A percentile compares a stretch with the other conserved stretches of the same genome.
Conservation (phyloP, 805 yeast genomes). For the Wickerhamiella azymoides region DNA sequence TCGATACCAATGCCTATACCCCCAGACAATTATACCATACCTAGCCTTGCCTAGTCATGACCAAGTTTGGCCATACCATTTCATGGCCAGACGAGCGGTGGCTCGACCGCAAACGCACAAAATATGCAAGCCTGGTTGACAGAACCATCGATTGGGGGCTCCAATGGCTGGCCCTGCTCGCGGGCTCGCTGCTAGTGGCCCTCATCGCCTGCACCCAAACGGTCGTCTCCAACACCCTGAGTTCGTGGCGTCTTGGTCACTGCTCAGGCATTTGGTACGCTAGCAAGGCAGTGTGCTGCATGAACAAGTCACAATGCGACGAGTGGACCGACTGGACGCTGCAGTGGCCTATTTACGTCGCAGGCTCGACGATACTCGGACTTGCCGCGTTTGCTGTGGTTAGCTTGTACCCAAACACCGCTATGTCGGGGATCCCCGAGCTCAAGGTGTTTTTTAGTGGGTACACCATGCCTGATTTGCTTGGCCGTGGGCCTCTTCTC, state of each 20-base stretch:
- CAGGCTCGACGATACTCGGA: constrained; percentile 30
- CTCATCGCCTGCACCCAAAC: not conserved
- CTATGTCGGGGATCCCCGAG: constrained; percentile 60
- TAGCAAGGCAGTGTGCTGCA: constrained; percentile 3
- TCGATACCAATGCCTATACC: no score
- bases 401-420: constrained; percentile 27
- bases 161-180: constrained; percentile 5
- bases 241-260: constrained; percentile 4
- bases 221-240: not conserved
- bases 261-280: constrained; percentile 10
- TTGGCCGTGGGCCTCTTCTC: constrained; percentile 39
- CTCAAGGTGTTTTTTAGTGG: constrained; percentile 58
- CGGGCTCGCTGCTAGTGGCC: not conserved
- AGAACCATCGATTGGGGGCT: not conserved
- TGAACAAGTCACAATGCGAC: constrained; percentile 1
- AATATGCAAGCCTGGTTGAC: not conserved
- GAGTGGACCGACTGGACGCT: constrained; percentile 15
- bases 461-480: constrained; percentile 37
- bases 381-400: constrained; percentile 27
- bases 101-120: not conserved
- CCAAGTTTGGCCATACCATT: constrained; percentile 6
- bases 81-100: constrained; percentile 10
- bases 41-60: not conserved
- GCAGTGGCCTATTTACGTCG: constrained; percentile 28
- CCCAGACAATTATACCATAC: no score